Evolutionary conservation across 2,329 filamentous ascomycete genomes (phyloP).

Genomic region (Aspergillus ruber): DNA sequence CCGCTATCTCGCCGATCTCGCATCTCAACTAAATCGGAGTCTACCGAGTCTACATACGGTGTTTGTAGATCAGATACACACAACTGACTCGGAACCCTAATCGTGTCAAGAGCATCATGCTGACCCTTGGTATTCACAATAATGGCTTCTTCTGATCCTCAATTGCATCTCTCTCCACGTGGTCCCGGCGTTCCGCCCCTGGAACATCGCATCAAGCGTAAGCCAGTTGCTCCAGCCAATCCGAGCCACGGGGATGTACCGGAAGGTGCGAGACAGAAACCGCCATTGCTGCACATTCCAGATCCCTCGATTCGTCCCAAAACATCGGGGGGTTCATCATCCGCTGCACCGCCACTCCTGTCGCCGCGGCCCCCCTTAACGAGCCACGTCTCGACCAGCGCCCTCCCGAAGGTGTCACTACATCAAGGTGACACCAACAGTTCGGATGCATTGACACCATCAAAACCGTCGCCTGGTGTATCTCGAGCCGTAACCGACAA

Average conservation of each 20-base stretch:
- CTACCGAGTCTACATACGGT: too few relatives aligned
- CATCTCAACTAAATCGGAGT: too few relatives aligned
- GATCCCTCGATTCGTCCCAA: neutral
- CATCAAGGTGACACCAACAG: neutral
- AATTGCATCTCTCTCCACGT: too few relatives aligned
- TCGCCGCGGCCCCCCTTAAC: neutral
- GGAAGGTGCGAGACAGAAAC: neutral
- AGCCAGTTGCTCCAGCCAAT: constrained; percentile 1
- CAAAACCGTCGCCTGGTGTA: neutral
- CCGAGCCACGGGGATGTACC: neutral
- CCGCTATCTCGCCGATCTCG: too few relatives aligned
- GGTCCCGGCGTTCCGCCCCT: neutral
- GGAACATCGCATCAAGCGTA: constrained; percentile 2
- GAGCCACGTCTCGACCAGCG: neutral
- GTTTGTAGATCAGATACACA: too few relatives aligned
- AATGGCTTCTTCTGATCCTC: too few relatives aligned
- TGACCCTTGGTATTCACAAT: too few relatives aligned
- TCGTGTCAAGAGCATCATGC: too few relatives aligned
- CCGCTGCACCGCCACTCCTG: neutral
- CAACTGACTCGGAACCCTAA: too few relatives aligned
- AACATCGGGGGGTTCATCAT: neutral
- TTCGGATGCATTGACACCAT: neutral
- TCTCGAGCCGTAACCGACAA: neutral
- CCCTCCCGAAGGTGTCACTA: neutral
- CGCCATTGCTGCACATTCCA: neutral